A percentile compares a stretch with the other conserved stretches of the same genome.
These are phyloP conservation scores for Suillus subalutaceus DNA, from an alignment of 768 basidiomycete genomes.

Conservation along the genomic window DNA sequence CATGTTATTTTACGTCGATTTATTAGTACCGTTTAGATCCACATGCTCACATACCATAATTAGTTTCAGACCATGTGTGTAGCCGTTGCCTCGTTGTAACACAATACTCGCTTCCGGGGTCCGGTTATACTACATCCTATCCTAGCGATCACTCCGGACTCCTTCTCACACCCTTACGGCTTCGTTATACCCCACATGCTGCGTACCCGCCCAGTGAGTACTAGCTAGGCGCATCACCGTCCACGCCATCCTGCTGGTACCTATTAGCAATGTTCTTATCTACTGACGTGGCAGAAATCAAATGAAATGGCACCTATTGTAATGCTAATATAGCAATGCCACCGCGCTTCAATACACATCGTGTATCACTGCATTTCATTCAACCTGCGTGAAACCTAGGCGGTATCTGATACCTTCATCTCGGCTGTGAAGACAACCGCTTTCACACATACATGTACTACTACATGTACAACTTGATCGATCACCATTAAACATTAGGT, in stretches of 20 bases:
- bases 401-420: background rate
- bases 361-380: background rate
- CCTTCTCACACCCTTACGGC: too few relatives aligned
- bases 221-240: too few relatives aligned
- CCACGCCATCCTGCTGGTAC: too few relatives aligned
- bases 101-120: background rate
- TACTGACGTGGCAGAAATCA: background rate
- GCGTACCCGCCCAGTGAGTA: too few relatives aligned
- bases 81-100: too few relatives aligned
- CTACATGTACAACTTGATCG: background rate
- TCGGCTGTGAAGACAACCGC: too few relatives aligned
- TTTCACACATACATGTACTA: too few relatives aligned
- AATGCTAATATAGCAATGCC: background rate
- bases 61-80: background rate
- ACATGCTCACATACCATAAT: constrained; percentile 2
- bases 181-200: background rate
- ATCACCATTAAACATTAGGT: background rate
- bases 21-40: background rate
- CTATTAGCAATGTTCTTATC: background rate
- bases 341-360: background rate
- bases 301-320: background rate
- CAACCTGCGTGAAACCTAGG: background rate
- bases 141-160: too few relatives aligned
- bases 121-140: too few relatives aligned
- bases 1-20: background rate